Base-by-base conservation (phyloP, 2,329 filamentous ascomycete genomes). In the Colletotrichum endophyticum region DNA sequence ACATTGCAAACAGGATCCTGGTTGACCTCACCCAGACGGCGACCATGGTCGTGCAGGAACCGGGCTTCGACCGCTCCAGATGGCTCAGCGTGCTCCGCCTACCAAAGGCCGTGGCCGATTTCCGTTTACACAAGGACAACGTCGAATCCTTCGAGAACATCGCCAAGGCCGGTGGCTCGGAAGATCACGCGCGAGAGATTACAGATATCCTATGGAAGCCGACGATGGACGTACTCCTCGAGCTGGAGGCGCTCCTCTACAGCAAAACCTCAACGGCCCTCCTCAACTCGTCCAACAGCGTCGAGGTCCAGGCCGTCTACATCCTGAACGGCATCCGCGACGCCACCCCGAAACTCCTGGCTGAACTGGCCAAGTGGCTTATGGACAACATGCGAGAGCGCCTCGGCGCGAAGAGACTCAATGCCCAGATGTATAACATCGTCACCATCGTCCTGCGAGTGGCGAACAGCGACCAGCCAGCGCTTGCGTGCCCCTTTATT, bases 161-260 rank as follows among this genome's bases (percentile, higher is more conserved):
- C 5, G 16, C 44, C 6, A 30, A 57, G 25, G 12, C 59, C 13
- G 25, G 25, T 1, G 39, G n/a, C 12, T n/a, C 57, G 2, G 66
- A 57, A 13, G 66, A 59, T 7, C 28, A 13, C 12, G 6, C 22
- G 59, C 13, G 25, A 25, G 13, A 39, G 22, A 70, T 64, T 8
- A 28, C 57, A 19, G 73, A 79, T 2, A 57, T 66, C 1, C 78
- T 85, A 3, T 84, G 83, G 84, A 80, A 81, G 30, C 83, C 84
- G 6, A 84, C 82, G 1, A 79, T 84, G 1, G 73, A 78, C 5
- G 73, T 79, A 8, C 76, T 85, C 1, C 61, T 85, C 8, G 68
- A 81, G 11, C 69, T 75, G 1, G 83, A 83, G 39, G 78, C 73
- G 2, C 78, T 59, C 6, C 32, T 69, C 2, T 9, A 59, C 28